Conservation (phyloP, 371 early-diverging fungal genomes). For the Mucor racemosus region DNA sequence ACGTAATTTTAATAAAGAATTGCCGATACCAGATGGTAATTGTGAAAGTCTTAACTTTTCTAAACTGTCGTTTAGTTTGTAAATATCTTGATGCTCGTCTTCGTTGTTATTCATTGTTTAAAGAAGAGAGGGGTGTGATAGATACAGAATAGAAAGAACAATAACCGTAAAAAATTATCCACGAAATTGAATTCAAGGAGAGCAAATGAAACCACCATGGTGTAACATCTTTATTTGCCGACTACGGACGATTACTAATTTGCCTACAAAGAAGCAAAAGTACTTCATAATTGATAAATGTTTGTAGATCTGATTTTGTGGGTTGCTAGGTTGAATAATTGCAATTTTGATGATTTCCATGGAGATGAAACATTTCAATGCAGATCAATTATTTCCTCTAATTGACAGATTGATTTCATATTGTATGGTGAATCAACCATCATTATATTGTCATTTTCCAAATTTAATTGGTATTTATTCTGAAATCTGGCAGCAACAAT, state of each 20-base stretch:
- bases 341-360: no score
- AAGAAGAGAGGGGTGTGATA: not conserved
- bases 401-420: no score
- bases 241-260: not conserved
- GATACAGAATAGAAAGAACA: not conserved
- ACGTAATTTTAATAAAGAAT: conserved; percentile 24
- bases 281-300: no score
- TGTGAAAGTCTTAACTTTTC: conserved; percentile 14
- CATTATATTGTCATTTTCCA: no score
- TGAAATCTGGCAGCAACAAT: no score
- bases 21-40: conserved; percentile 37
- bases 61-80: conserved; percentile 12
- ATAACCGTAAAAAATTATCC: not conserved
- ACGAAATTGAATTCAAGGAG: not conserved
- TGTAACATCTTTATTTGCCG: conserved; percentile 7
- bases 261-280: no score
- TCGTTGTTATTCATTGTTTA: conserved; percentile 14
- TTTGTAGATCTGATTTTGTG: no score
- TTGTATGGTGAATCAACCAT: no score
- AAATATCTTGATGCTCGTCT: conserved; percentile 7
- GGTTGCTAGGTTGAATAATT: no score
- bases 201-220: not conserved
- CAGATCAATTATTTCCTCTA: no score
- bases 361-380: no score
- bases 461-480: no score